Conservation (phyloP, 331 rosid species). For the Spiraea crenata region DNA sequence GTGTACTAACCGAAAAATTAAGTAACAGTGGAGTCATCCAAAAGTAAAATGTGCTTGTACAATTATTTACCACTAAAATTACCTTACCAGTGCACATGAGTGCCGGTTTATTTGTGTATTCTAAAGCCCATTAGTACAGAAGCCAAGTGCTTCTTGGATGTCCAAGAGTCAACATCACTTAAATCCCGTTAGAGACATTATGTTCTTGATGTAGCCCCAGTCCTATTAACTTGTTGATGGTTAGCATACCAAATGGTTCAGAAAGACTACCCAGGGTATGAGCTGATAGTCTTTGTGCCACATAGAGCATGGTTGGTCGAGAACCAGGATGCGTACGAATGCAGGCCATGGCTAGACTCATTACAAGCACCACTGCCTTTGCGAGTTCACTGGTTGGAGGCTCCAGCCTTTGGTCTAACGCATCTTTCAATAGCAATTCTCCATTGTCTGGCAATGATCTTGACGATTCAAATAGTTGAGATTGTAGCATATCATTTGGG, state of each 20-base stretch:
- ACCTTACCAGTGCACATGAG: no score
- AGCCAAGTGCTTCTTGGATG: no score
- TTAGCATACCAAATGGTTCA: slow-evolving; percentile 24
- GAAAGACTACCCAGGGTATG: slow-evolving; percentile 9
- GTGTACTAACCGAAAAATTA: no score
- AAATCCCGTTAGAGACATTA: no score
- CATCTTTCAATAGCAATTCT: slow-evolving; percentile 37
- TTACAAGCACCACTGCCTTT: slow-evolving; percentile 25
- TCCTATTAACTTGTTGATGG: slow-evolving; percentile 25
- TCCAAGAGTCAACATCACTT: no score
- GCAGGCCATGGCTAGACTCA: slow-evolving; percentile 46
- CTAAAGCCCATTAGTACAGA: no score
- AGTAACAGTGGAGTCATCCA: no score
- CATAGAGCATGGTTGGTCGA: slow-evolving; percentile 52
- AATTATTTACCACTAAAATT: no score
- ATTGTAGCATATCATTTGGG: slow-evolving; percentile 41
- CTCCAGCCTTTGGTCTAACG: slow-evolving; percentile 46
- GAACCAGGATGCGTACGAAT: slow-evolving; percentile 33
- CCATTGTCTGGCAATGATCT: slow-evolving; percentile 22
- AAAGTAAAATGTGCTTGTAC: no score
- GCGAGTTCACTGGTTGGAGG: slow-evolving; percentile 28
- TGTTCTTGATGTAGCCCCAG: neutral
- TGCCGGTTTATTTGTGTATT: no score
- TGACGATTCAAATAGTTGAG: slow-evolving; percentile 19
- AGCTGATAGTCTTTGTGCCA: slow-evolving; percentile 42